Conservation (phyloP, 345 rosid species). For the Syzygium oleosum region DNA sequence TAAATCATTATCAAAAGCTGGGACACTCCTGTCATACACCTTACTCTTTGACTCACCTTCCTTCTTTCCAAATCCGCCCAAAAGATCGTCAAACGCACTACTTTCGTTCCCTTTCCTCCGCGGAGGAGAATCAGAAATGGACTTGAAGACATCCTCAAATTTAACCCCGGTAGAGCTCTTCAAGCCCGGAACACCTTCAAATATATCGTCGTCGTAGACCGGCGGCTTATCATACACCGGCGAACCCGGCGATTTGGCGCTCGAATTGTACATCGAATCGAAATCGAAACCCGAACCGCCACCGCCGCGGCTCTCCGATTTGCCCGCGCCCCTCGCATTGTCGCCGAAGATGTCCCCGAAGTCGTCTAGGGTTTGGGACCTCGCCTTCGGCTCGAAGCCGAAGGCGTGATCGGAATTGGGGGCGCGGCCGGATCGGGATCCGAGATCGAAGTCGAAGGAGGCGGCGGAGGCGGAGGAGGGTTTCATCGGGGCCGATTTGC, state of each 20-base stretch:
- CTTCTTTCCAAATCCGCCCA: conserved; percentile 20
- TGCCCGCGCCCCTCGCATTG: conserved; percentile 9
- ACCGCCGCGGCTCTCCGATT: conserved; percentile 3
- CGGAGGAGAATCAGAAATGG: conserved; percentile 7
- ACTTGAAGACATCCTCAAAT: conserved; percentile 20
- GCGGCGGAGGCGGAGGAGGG: conserved; percentile 8
- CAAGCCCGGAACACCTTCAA: conserved; percentile 32
- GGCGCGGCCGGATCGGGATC: conserved; percentile 10
- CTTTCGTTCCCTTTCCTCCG: neutral
- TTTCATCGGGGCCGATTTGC: conserved; percentile 41
- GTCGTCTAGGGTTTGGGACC: conserved; percentile 5
- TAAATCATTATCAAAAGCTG: conserved; percentile 22
- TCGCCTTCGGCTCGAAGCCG: conserved; percentile 1
- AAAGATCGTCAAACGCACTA: conserved; percentile 29
- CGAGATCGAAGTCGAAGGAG: conserved; percentile 10
- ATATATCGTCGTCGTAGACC: conserved; percentile 39
- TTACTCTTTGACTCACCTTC: conserved; percentile 16
- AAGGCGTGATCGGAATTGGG: conserved; percentile 13
- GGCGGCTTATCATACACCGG: conserved; percentile 44
- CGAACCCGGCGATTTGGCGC: conserved; percentile 14
- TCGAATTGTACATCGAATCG: conserved; percentile 21
- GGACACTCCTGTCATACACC: conserved; percentile 9
- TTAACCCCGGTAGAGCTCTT: conserved; percentile 18
- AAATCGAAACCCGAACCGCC: conserved; percentile 13
- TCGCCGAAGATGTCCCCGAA: conserved; percentile 23